Conservation (phyloP, 1,139 yeast genomes). For the Pichia sp. region DNA sequence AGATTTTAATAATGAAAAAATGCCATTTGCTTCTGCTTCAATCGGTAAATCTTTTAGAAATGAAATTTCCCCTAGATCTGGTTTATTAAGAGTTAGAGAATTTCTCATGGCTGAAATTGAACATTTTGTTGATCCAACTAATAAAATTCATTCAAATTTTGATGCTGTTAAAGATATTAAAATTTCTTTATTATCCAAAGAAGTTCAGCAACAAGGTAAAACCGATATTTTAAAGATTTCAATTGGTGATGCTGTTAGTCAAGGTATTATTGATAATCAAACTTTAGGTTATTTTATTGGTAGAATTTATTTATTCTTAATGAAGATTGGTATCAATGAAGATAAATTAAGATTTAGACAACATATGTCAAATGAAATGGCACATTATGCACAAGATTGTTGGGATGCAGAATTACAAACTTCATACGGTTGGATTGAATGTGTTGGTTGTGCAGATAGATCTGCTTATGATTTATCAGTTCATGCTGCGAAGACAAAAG, state of each 20-base stretch:
- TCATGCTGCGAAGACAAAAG: conserved; percentile 91
- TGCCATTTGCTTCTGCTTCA: conserved; percentile 99
- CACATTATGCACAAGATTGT: conserved; percentile 98
- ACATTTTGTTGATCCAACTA: conserved; percentile 90
- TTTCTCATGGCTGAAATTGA: conserved; percentile 99
- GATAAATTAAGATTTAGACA: conserved; percentile 90
- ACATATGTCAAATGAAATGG: conserved; percentile 98
- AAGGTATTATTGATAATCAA: conserved; percentile 91
- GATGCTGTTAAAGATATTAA: conserved; percentile 65
- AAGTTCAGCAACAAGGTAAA: conserved; percentile 78
- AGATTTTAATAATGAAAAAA: conserved; percentile 90
- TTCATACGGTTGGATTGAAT: conserved; percentile 98
- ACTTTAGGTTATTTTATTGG: conserved; percentile 96
- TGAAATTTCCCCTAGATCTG: conserved; percentile 98
- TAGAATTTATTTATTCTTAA: conserved; percentile 78
- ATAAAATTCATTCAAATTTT: conserved; percentile 79
- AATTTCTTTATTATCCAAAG: conserved; percentile 77
- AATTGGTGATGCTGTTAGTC: conserved; percentile 82
- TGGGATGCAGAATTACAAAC: conserved; percentile 99
- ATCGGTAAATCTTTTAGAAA: conserved; percentile 98
- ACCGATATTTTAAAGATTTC: conserved; percentile 59
- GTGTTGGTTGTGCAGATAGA: conserved; percentile 99
- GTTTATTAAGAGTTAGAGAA: conserved; percentile 95
- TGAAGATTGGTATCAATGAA: conserved; percentile 85
- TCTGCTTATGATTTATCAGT: conserved; percentile 96